phyloP scores from a whole-genome alignment of 1,284 basidiomycete genomes.

The Spongiforma sp. region DNA sequence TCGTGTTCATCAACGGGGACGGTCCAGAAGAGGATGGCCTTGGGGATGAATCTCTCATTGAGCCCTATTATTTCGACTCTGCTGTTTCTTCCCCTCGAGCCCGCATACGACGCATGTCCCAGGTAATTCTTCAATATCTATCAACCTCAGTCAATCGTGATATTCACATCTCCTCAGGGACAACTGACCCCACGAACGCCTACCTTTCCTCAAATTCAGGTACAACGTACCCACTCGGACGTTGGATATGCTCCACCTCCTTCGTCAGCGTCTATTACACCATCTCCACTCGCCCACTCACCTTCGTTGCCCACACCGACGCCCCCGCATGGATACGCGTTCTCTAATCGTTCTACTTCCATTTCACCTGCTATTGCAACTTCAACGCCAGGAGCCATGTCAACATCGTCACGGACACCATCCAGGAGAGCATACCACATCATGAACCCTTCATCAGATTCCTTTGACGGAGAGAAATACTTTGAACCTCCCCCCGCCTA shows the following conservation, averaged over 20 bases:
- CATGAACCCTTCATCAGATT: slow-evolving; percentile 42
- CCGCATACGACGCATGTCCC: slow-evolving; percentile 12
- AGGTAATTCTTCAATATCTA: slow-evolving; percentile 26
- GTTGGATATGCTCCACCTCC: slow-evolving; percentile 12
- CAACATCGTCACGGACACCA: slow-evolving; percentile 37
- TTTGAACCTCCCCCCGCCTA: slow-evolving; percentile 52
- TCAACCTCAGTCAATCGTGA: not conserved
- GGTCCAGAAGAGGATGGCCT: slow-evolving; percentile 12
- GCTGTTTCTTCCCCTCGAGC: slow-evolving; percentile 24
- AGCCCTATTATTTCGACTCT: slow-evolving; percentile 27
- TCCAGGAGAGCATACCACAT: slow-evolving; percentile 44
- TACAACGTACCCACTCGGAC: slow-evolving; percentile 29
- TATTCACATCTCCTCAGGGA: slow-evolving; percentile 9
- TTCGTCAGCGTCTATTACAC: slow-evolving; percentile 12
- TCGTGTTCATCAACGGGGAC: slow-evolving; percentile 31
- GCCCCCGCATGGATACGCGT: slow-evolving; percentile 22
- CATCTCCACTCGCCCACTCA: slow-evolving; percentile 34
- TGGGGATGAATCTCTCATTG: slow-evolving; percentile 24
- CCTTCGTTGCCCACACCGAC: slow-evolving; percentile 26
- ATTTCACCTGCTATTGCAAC: slow-evolving; percentile 10
- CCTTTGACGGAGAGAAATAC: slow-evolving; percentile 22
- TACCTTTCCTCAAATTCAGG: slow-evolving; percentile 32
- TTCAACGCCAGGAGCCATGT: slow-evolving; percentile 10
- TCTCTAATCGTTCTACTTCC: slow-evolving; percentile 19
- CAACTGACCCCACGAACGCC: slow-evolving; percentile 23